These are phyloP conservation scores for Fraxinus angustifolia DNA, from an alignment of 305 asterid species.

Conservation along the genomic window DNA sequence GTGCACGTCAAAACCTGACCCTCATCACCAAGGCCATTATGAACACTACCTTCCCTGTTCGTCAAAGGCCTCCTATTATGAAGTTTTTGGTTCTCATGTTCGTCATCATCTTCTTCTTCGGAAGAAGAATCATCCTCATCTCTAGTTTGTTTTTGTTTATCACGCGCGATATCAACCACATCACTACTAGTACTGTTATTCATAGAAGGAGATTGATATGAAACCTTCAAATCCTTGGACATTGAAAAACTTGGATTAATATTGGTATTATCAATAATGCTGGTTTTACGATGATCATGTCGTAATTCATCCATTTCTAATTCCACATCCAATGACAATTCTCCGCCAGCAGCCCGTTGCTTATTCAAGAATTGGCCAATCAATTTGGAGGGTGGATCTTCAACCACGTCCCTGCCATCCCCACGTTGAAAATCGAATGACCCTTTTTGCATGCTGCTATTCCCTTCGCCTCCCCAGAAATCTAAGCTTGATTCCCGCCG, in stretches of 20 bases:
- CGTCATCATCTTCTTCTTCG: conserved; percentile 8
- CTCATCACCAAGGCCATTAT: conserved; percentile 22
- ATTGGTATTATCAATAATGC: background rate
- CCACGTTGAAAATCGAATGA: conserved; percentile 11
- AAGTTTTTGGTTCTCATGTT: conserved; percentile 17
- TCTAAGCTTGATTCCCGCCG: conserved; percentile 46
- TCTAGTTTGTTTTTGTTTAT: conserved; percentile 23
- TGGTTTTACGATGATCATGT: background rate
- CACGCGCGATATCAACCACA: conserved; percentile 41
- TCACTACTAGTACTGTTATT: conserved; percentile 5
- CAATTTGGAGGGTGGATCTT: conserved; percentile 64
- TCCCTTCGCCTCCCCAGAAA: conserved; percentile 35
- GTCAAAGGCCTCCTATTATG: conserved; percentile 41
- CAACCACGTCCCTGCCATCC: conserved; percentile 16
- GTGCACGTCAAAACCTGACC: conserved; percentile 62
- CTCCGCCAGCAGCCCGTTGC: conserved; percentile 58
- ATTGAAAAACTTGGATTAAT: conserved; percentile 13
- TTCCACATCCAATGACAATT: conserved; percentile 60
- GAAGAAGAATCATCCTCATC: conserved; percentile 22
- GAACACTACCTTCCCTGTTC: background rate
- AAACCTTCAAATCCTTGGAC: conserved; percentile 41
- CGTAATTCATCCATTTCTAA: conserved; percentile 73
- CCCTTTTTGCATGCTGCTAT: conserved; percentile 18
- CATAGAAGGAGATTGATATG: conserved; percentile 28
- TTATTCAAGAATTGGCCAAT: conserved; percentile 63